Evolutionary conservation across 1,284 basidiomycete genomes (phyloP), one percentile per base, ranked within the genome.

Genomic region (Coriolopsis trogii): DNA sequence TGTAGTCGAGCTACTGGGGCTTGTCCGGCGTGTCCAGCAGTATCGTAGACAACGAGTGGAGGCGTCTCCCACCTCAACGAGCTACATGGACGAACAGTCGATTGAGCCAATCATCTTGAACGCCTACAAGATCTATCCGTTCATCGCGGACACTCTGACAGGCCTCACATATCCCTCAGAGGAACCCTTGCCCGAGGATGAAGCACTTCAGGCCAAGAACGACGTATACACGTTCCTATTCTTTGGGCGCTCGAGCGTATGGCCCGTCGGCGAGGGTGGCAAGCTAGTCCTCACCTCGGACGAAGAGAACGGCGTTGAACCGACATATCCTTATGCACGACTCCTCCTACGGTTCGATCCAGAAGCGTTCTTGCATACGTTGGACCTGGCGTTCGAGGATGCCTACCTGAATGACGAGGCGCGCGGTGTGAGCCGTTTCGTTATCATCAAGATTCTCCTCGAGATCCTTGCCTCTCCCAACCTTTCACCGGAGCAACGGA

Each of bases 301-400:
- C 45, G 84, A 87, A 61, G 84, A 89, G 36, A 86, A 83, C 33
- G 85, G 80, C 4, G 68, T 74, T 7, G 91, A 92, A 62, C 87
- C 87, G 29, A 87, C 89, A 2, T 97, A 95, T 64, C 96, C 96
- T 1, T 98, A 98, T 64, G 82, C 91, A 16, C 85, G 89, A 8
- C 78, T 93, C 8, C 75, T 99, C 0, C 79, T 98, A 10, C 82
- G 80, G 6, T 96, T 97, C 64, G 95, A 99, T 67, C 83, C 96
- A 4, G 97, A 99, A 69, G 92, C 95, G 0, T 91, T 98, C 67
- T 82, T 99, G 10, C 94, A 99, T 66, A 87, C 91, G 1, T 77
- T 99, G 58, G 97, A 99, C 69, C 84, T 95, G 46, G 95, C 93
- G 0, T 96, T 98, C 60, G 97, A 99, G 69, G 94, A 98, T 63